These are phyloP conservation scores for Dacryopinax primogenitus DNA, from an alignment of 768 basidiomycete species.

Conservation along the genomic window DNA sequence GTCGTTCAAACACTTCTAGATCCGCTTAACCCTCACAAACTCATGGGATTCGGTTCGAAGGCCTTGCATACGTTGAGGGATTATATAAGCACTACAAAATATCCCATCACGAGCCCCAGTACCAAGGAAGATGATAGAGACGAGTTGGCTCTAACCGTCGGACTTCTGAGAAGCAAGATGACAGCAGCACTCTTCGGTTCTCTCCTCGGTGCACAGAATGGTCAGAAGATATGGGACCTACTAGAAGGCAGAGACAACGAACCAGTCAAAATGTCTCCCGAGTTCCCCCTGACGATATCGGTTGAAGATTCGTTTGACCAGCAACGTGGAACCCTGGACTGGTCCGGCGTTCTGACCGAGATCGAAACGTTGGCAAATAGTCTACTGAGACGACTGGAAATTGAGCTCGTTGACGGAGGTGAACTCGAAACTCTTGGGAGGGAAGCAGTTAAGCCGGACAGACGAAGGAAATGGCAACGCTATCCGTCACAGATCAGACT, in stretches of 20 bases:
- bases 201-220: constrained; percentile 14
- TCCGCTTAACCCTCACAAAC: background rate
- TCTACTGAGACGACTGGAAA: constrained; percentile 16
- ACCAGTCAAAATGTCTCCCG: constrained; percentile 17
- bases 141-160: constrained; percentile 11
- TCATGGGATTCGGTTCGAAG: constrained; percentile 15
- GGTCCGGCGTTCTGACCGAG: constrained; percentile 9
- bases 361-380: constrained; percentile 9
- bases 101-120: background rate
- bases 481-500: constrained; percentile 14
- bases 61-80: background rate
- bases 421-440: constrained; percentile 1
- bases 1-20: background rate
- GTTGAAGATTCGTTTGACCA: constrained; percentile 18
- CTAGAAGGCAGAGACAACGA: constrained; percentile 17
- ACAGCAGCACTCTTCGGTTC: constrained; percentile 5
- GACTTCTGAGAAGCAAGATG: background rate
- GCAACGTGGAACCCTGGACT: background rate
- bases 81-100: constrained; percentile 10
- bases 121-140: background rate
- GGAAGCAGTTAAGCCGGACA: background rate
- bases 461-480: constrained; percentile 9
- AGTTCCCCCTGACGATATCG: constrained; percentile 19
- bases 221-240: constrained; percentile 15
- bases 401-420: constrained; percentile 17